Conservation (phyloP, 2,329 filamentous ascomycete genomes). For the Xylariales sp. region DNA sequence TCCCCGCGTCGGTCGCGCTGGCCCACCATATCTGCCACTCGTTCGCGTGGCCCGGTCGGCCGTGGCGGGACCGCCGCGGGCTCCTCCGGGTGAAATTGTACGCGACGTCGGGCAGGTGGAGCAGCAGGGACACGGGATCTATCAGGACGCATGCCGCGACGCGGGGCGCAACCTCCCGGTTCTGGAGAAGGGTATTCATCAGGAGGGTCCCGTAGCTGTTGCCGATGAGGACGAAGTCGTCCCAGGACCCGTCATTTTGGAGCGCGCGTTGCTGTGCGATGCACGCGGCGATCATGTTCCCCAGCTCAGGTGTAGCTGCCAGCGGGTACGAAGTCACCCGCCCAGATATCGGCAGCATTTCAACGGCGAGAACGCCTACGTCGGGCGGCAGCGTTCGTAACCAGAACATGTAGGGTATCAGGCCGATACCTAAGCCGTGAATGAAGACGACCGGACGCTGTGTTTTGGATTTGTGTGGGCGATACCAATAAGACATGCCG, state of each 20-base stretch:
- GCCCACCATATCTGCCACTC: conserved; percentile 70
- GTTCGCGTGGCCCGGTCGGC: too few species aligned
- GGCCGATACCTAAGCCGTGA: conserved; percentile 67
- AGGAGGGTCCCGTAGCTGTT: conserved; percentile 64
- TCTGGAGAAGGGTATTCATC: conserved; percentile 56
- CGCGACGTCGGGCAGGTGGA: conserved; percentile 66
- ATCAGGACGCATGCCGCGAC: conserved; percentile 44
- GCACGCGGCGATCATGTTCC: conserved; percentile 48
- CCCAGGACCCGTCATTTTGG: conserved; percentile 51
- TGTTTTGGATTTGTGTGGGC: conserved; percentile 53
- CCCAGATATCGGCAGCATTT: conserved; percentile 62
- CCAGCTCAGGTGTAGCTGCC: too few species aligned
- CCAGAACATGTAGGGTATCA: conserved; percentile 58
- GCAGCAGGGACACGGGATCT: conserved; percentile 62
- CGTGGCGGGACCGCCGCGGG: conserved; percentile 38
- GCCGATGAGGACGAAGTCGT: conserved; percentile 54
- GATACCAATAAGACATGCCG: conserved; percentile 60
- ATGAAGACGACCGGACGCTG: conserved; percentile 61
- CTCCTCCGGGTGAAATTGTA: conserved; percentile 62
- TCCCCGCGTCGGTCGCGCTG: conserved; percentile 61
- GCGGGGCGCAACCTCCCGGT: conserved; percentile 40
- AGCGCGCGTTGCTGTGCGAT: conserved; percentile 53
- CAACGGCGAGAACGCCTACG: conserved; percentile 60
- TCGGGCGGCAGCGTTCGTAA: conserved; percentile 40
- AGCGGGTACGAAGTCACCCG: conserved; percentile 54